Evolutionary conservation across 305 asterid genomes (phyloP).

Genomic region (Fraxinus velutina): DNA sequence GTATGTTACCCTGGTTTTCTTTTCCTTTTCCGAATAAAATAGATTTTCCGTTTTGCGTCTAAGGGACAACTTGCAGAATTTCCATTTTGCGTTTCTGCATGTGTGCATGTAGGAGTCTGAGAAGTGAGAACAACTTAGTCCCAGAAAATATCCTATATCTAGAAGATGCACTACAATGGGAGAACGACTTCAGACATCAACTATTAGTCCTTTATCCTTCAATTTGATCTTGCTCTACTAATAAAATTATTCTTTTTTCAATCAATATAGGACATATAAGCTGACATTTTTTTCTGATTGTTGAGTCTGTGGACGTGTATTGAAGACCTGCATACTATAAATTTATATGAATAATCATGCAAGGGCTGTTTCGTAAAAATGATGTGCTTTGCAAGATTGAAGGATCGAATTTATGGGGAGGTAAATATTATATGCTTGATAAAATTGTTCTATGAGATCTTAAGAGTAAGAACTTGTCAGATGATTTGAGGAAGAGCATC

Average conservation of each 20-base stretch:
- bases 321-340: neutral
- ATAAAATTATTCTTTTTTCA: neutral
- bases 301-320: neutral
- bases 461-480: neutral
- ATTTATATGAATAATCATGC: neutral
- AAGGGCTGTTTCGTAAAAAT: neutral
- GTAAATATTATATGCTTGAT: neutral
- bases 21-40: neutral
- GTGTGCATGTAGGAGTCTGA: neutral
- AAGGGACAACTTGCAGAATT: neutral
- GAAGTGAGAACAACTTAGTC: neutral
- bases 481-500: neutral
- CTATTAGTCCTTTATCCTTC: neutral
- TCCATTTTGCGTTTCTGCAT: neutral
- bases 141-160: neutral
- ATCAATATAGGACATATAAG: neutral
- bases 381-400: neutral
- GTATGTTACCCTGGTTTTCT: neutral
- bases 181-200: neutral
- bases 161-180: neutral
- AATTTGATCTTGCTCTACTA: neutral
- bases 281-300: neutral
- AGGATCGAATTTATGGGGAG: neutral
- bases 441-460: neutral
- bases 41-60: neutral